These are phyloP conservation scores for Astrocystis sublimbata DNA, from an alignment of 495 filamentous ascomycete species.

Conservation along the genomic window DNA sequence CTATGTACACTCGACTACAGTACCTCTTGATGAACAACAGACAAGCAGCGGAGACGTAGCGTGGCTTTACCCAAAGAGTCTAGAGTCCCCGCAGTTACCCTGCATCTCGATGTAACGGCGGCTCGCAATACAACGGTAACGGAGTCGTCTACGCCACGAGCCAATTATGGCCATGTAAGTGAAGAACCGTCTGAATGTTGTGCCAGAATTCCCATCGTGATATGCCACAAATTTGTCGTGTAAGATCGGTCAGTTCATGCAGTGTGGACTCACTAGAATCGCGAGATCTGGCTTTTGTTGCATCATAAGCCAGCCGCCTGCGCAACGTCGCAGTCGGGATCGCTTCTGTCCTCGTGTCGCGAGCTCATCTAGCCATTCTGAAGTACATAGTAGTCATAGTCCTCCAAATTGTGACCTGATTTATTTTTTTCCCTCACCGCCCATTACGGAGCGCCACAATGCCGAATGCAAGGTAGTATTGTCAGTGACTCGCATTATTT, in stretches of 20 bases:
- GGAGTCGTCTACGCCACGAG: constrained; percentile 2
- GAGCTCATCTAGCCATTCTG: neutral
- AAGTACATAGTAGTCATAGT: neutral
- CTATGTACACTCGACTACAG: too few relatives aligned
- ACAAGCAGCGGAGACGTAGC: neutral
- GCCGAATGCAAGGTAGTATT: neutral
- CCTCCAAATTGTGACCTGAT: neutral
- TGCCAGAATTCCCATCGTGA: neutral
- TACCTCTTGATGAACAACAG: constrained; percentile 2
- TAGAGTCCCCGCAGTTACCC: constrained; percentile 2
- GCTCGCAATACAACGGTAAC: constrained; percentile 16
- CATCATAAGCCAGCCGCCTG: constrained; percentile 4
- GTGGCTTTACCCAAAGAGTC: constrained; percentile 9
- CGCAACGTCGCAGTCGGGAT: constrained; percentile 4
- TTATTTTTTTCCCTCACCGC: constrained; percentile 8
- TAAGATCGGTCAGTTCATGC: constrained; percentile 16
- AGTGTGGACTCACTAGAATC: constrained; percentile 7
- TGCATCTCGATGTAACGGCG: constrained; percentile 18
- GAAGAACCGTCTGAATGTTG: neutral
- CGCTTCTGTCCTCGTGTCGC: neutral
- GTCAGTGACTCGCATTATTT: neutral
- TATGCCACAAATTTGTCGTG: constrained; percentile 2
- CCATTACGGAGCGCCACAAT: neutral
- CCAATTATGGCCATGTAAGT: neutral
- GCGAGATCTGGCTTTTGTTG: constrained; percentile 14